Evolutionary conservation across 2,329 filamentous ascomycete species (phyloP).

Genomic region (Stemphylium lycopersici): DNA sequence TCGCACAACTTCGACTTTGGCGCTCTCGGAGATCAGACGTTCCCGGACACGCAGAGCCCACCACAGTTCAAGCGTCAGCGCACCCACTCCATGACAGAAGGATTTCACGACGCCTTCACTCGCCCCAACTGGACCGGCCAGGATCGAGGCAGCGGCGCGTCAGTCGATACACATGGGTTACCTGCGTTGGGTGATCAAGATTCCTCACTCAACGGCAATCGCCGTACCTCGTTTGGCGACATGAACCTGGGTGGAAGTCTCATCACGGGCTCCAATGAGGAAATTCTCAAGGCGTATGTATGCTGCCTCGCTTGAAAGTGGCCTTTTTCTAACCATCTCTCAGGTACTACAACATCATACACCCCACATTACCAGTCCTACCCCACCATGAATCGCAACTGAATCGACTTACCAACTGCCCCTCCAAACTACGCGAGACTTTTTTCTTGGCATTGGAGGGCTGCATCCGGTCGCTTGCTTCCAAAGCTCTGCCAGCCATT

Average conservation of each 20-base stretch:
- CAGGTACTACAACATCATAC: conserved; percentile 47
- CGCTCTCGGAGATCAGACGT: conserved; percentile 35
- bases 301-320: too few relatives aligned
- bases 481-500: conserved; percentile 33
- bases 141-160: conserved; percentile 42
- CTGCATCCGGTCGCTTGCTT: conserved; percentile 40
- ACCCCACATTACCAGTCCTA: conserved; percentile 44
- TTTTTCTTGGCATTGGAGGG: conserved; percentile 46
- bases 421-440: conserved; percentile 43
- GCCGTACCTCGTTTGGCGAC: conserved; percentile 45
- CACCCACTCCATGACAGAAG: conserved; percentile 49
- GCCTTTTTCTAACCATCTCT: conserved; percentile 16
- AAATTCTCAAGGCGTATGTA: conserved; percentile 43
- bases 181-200: conserved; percentile 38
- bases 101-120: conserved; percentile 40
- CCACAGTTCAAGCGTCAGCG: conserved; percentile 45
- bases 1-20: conserved; percentile 40
- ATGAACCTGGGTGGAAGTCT: conserved; percentile 43
- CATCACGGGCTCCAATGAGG: conserved; percentile 45
- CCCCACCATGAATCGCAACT: conserved; percentile 40
- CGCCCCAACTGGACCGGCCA: conserved; percentile 43
- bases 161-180: conserved; percentile 24
- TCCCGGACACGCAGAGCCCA: conserved; percentile 39
- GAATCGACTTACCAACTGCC: conserved; percentile 45
- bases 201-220: conserved; percentile 39